Percentiles rank a stretch among this genome's conserved stretches.
These are phyloP conservation scores for Penicillium sp. DNA, from an alignment of 2,329 filamentous ascomycete genomes.

Conservation along the genomic window DNA sequence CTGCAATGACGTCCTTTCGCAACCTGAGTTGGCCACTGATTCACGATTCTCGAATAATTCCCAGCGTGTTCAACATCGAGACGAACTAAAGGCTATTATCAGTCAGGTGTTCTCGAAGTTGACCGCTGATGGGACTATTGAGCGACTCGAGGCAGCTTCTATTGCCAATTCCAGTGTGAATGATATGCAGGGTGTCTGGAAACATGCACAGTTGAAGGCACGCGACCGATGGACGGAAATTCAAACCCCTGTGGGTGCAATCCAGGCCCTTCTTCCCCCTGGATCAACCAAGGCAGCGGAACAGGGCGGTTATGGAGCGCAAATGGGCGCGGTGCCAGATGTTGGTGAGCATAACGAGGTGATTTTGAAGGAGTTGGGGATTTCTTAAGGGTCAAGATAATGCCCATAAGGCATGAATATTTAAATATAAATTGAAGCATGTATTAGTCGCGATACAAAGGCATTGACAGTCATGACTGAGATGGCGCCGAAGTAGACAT, in stretches of 20 bases:
- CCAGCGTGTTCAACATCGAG: slow-evolving; percentile 44
- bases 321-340: slow-evolving; percentile 39
- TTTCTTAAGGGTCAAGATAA: background rate
- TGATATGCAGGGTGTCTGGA: slow-evolving; percentile 51
- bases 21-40: slow-evolving; percentile 42
- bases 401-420: background rate
- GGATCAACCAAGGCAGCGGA: slow-evolving; percentile 35
- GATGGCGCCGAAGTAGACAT: no score
- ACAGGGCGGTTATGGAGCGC: slow-evolving; percentile 13
- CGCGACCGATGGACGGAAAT: slow-evolving; percentile 50
- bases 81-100: slow-evolving; percentile 45
- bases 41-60: slow-evolving; percentile 47
- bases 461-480: no score
- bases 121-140: slow-evolving; percentile 40
- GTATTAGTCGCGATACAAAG: no score
- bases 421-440: no score
- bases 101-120: slow-evolving; percentile 38
- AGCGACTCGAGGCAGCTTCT: slow-evolving; percentile 43
- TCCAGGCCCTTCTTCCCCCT: slow-evolving; percentile 49
- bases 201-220: slow-evolving; percentile 49
- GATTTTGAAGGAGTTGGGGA: slow-evolving; percentile 44
- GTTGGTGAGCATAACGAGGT: slow-evolving; percentile 49
- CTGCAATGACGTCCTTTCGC: slow-evolving; percentile 44
- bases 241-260: slow-evolving; percentile 42
- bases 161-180: slow-evolving; percentile 55